phyloP scores from a whole-genome alignment of 306 rosid species.

The Castanea mollissima region DNA sequence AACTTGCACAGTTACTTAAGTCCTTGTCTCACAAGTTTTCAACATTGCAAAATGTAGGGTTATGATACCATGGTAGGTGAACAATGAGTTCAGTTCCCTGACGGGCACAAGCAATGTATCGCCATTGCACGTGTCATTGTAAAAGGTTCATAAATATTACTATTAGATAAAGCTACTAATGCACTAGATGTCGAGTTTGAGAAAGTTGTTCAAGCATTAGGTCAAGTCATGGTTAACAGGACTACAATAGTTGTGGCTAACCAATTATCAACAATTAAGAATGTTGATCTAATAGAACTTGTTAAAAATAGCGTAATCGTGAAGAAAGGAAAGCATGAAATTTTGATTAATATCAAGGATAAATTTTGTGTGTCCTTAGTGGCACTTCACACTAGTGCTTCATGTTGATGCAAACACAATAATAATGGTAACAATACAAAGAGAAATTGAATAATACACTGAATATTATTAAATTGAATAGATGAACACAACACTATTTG shows the following conservation, averaged over 20 bases:
- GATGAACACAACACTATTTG: too few species aligned
- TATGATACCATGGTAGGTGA: slow-evolving; percentile 56
- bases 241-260: slow-evolving; percentile 66
- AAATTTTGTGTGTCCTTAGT: slow-evolving; percentile 11
- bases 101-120: slow-evolving; percentile 59
- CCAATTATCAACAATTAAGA: slow-evolving; percentile 51
- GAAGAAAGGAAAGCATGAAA: slow-evolving; percentile 48
- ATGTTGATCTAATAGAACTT: slow-evolving; percentile 57
- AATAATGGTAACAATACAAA: too few species aligned
- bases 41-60: slow-evolving; percentile 35
- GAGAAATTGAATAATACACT: too few species aligned
- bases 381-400: slow-evolving; percentile 24
- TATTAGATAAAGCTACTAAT: slow-evolving; percentile 68
- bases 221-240: slow-evolving; percentile 47
- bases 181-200: slow-evolving; percentile 74
- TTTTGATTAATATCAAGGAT: slow-evolving; percentile 28
- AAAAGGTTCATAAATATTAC: slow-evolving; percentile 51
- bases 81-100: slow-evolving; percentile 46
- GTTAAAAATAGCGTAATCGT: slow-evolving; percentile 51
- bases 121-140: slow-evolving; percentile 61
- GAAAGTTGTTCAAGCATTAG: slow-evolving; percentile 59
- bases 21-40: too few species aligned
- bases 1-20: too few species aligned
- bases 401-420: neutral
- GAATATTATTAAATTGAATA: too few species aligned